A percentile compares a stretch with the other conserved stretches of the same genome.
Evolutionary conservation across 176 grass and related monocot genomes (phyloP).

Genomic region (Eragrostis curvula): DNA sequence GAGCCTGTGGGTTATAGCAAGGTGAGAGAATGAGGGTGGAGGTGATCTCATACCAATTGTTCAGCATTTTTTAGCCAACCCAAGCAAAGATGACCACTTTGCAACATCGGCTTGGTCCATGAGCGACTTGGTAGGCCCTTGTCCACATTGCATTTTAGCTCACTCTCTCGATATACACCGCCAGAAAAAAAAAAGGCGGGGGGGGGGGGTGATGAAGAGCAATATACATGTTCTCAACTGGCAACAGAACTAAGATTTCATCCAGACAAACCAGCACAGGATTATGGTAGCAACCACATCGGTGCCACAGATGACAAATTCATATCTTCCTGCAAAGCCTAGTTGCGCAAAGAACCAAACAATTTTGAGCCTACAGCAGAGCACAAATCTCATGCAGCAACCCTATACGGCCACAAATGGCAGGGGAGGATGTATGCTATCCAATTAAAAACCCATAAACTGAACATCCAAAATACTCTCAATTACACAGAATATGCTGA

Average conservation of each 20-base stretch:
- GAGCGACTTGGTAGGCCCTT: too few species aligned
- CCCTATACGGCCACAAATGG: slow-evolving; percentile 14
- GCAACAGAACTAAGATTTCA: neutral
- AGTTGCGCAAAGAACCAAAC: neutral
- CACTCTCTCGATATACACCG: too few species aligned
- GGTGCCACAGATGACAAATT: neutral
- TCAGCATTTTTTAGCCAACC: too few species aligned
- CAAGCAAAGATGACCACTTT: too few species aligned
- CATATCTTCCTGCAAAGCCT: neutral
- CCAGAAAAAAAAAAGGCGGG: too few species aligned
- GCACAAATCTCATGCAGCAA: slow-evolving; percentile 27
- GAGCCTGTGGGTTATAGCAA: too few species aligned
- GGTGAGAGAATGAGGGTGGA: too few species aligned
- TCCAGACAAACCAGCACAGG: neutral
- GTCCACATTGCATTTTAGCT: too few species aligned
- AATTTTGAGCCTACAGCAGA: slow-evolving; percentile 31
- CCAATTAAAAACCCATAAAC: slow-evolving; percentile 23
- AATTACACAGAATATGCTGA: slow-evolving; percentile 26
- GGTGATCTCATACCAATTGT: too few species aligned
- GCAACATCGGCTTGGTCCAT: too few species aligned
- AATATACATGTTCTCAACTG: too few species aligned
- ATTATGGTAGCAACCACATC: neutral
- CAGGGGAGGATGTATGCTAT: neutral
- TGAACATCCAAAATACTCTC: slow-evolving; percentile 16
- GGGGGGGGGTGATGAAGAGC: too few species aligned